Evolutionary conservation across 345 rosid species (phyloP).

Genomic region (Populus euphratica): DNA sequence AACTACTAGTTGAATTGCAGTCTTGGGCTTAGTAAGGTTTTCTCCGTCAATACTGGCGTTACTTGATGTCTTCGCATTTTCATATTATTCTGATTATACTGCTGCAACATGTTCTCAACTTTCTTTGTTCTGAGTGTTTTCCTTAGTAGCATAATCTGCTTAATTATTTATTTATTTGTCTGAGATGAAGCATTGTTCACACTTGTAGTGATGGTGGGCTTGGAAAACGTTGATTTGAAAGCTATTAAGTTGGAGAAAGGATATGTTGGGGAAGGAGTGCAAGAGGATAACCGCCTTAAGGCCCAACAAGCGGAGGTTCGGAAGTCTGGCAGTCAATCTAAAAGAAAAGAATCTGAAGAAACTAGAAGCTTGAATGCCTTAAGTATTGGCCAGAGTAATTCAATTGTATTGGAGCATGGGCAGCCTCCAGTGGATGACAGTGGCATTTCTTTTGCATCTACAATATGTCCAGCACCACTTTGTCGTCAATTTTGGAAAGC

Average conservation of each 20-base stretch:
- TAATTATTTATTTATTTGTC: background rate
- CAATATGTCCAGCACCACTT: slow-evolving; percentile 61
- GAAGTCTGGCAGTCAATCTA: slow-evolving; percentile 22
- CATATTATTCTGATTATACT: too few species aligned
- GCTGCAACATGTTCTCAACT: too few species aligned
- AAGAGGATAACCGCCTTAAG: slow-evolving; percentile 9
- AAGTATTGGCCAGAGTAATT: slow-evolving; percentile 50
- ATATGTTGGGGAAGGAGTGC: slow-evolving; percentile 17
- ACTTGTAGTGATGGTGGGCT: slow-evolving; percentile 10
- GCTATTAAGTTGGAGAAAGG: slow-evolving; percentile 50
- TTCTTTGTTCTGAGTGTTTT: too few species aligned
- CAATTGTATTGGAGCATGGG: slow-evolving; percentile 63
- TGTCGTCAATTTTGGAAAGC: slow-evolving; percentile 96
- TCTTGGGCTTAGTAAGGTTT: too few species aligned
- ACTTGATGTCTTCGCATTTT: too few species aligned
- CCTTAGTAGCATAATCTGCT: too few species aligned
- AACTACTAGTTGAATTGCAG: too few species aligned
- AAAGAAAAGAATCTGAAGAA: slow-evolving; percentile 52
- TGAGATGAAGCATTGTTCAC: background rate
- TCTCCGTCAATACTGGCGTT: too few species aligned
- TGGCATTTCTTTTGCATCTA: slow-evolving; percentile 56
- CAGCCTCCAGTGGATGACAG: slow-evolving; percentile 65
- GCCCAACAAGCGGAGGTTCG: slow-evolving; percentile 9
- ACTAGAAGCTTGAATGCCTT: slow-evolving; percentile 46
- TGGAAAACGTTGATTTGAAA: slow-evolving; percentile 24